These are phyloP conservation scores for Cochliopodium minus DNA, from an alignment of 208 protist genomes.

Conservation along the genomic window DNA sequence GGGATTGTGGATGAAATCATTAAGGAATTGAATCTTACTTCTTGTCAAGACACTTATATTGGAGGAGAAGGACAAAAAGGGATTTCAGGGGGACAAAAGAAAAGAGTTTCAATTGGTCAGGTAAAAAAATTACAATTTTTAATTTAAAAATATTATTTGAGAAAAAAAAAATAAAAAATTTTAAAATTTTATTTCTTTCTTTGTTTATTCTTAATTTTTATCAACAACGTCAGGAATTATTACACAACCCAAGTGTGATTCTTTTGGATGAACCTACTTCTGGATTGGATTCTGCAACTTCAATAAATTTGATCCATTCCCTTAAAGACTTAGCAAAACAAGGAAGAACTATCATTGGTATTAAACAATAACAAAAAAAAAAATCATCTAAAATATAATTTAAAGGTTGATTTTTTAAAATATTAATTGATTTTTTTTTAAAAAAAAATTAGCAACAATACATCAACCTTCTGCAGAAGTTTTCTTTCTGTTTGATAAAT, in stretches of 20 bases:
- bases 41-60: constrained; percentile 46
- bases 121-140: no score
- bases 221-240: no score
- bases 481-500: constrained; percentile 2
- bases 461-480: constrained; percentile 7
- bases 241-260: neutral
- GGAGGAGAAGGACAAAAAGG: no score
- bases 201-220: no score
- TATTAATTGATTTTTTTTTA: no score
- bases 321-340: neutral
- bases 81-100: constrained; percentile 13
- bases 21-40: constrained; percentile 38
- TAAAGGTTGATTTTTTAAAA: no score
- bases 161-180: no score
- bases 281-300: neutral
- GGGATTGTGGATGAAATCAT: constrained; percentile 43
- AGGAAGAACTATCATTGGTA: neutral
- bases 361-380: neutral
- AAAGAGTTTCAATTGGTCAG: constrained; percentile 1
- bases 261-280: constrained; percentile 4
- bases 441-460: neutral
- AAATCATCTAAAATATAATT: no score
- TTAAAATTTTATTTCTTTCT: no score
- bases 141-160: no score
- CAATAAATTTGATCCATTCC: neutral